Evolutionary conservation across 495 filamentous ascomycete genomes (phyloP).

Genomic region (Lasiosphaeria hispida): DNA sequence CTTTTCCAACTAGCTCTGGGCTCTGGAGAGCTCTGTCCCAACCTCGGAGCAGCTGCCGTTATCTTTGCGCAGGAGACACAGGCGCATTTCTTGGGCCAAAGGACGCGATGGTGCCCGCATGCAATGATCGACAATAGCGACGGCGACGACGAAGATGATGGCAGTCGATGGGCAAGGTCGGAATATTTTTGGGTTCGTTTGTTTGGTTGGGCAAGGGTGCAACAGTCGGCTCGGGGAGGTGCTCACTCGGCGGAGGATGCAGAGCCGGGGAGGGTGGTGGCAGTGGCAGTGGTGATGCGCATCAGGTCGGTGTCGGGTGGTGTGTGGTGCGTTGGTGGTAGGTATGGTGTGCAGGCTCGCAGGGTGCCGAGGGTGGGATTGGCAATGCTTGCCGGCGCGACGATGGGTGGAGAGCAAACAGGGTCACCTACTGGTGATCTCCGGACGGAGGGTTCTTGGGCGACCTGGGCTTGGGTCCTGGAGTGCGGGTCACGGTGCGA

Average conservation of each 20-base stretch:
- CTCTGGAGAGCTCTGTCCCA: constrained; percentile 22
- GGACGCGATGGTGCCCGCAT: constrained; percentile 19
- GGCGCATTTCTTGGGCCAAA: constrained; percentile 32
- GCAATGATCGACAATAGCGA: constrained; percentile 5
- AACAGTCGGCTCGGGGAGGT: no score
- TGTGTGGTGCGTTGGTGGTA: neutral
- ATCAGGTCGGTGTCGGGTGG: constrained; percentile 5
- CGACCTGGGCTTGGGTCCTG: neutral
- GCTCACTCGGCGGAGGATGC: neutral
- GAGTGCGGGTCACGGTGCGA: neutral
- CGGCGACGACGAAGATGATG: neutral
- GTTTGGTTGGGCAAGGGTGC: no score
- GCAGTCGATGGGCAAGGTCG: neutral
- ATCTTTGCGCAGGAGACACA: constrained; percentile 23
- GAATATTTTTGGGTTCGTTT: neutral
- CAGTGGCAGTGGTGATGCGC: constrained; percentile 3
- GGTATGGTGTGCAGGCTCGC: constrained; percentile 10
- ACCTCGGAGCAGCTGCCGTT: constrained; percentile 31
- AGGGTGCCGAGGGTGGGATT: constrained; percentile 34
- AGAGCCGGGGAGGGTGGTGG: neutral
- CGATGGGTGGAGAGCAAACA: constrained; percentile 22
- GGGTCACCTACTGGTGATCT: constrained; percentile 13
- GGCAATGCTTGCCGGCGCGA: neutral
- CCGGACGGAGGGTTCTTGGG: constrained; percentile 13
- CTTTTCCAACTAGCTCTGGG: neutral